Conservation (phyloP, 2,329 filamentous ascomycete species). For the Thielaviopsis musarum region DNA sequence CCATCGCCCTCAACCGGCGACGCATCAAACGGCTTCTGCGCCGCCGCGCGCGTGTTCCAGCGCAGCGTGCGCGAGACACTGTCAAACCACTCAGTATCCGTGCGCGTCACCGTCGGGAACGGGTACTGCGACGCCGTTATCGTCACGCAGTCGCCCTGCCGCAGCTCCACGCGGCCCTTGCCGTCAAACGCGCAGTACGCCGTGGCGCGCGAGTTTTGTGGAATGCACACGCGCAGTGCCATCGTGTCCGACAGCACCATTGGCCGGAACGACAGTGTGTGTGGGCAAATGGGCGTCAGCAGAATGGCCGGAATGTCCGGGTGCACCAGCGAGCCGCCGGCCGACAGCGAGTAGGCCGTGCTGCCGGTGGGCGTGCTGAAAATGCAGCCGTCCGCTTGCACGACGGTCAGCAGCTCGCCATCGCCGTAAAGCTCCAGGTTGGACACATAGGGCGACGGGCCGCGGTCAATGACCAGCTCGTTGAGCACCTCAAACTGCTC, state of each 20-base stretch:
- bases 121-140: conserved; percentile 93
- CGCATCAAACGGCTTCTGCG: conserved; percentile 77
- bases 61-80: conserved; percentile 80
- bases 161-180: conserved; percentile 85
- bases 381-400: conserved; percentile 94
- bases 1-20: conserved; percentile 28
- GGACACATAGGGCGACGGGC: conserved; percentile 90
- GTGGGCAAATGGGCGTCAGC: conserved; percentile 91
- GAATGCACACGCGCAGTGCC: conserved; percentile 76
- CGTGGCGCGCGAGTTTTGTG: conserved; percentile 68
- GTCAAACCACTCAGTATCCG: conserved; percentile 89
- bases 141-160: conserved; percentile 86
- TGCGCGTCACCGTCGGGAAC: conserved; percentile 87
- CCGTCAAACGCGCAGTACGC: conserved; percentile 97
- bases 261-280: conserved; percentile 89
- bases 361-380: conserved; percentile 91
- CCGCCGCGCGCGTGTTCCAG: conserved; percentile 87
- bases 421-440: conserved; percentile 94
- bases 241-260: conserved; percentile 96
- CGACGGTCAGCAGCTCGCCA: conserved; percentile 82
- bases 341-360: conserved; percentile 90
- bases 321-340: conserved; percentile 87
- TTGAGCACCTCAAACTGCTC: conserved; percentile 98
- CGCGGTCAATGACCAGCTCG: conserved; percentile 94
- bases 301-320: conserved; percentile 94